These are phyloP conservation scores for Filosporella fistucella DNA, from an alignment of 495 filamentous ascomycete genomes.

Conservation along the genomic window DNA sequence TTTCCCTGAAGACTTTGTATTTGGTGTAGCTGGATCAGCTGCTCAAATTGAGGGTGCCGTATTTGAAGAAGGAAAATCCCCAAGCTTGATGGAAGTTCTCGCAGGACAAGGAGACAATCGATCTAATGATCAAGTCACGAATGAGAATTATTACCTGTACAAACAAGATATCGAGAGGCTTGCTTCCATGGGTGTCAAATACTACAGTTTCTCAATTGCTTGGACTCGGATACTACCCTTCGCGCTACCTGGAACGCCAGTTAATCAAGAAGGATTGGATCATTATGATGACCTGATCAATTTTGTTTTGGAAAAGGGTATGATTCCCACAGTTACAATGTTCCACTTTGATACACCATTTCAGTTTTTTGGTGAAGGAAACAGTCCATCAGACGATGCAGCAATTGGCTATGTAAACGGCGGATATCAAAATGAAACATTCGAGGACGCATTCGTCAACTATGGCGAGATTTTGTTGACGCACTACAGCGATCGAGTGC, in stretches of 20 bases:
- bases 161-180: slow-evolving; percentile 46
- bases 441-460: slow-evolving; percentile 33
- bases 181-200: slow-evolving; percentile 42
- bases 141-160: slow-evolving; percentile 46
- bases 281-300: slow-evolving; percentile 45
- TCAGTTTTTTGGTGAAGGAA: neutral
- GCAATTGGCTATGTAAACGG: neutral
- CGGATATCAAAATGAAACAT: neutral
- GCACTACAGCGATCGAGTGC: slow-evolving; percentile 37
- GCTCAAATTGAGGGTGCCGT: slow-evolving; percentile 26
- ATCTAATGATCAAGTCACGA: slow-evolving; percentile 35
- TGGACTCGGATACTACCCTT: slow-evolving; percentile 44
- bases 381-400: neutral
- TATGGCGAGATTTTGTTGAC: slow-evolving; percentile 37
- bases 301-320: slow-evolving; percentile 33
- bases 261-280: slow-evolving; percentile 37
- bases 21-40: slow-evolving; percentile 26
- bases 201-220: slow-evolving; percentile 42
- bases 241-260: slow-evolving; percentile 33
- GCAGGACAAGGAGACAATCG: slow-evolving; percentile 8
- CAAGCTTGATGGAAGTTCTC: slow-evolving; percentile 32
- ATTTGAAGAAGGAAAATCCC: slow-evolving; percentile 20
- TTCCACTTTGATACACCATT: slow-evolving; percentile 38
- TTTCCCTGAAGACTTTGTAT: slow-evolving; percentile 24
- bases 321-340: slow-evolving; percentile 38